Percentiles rank a stretch among this genome's conserved stretches.
These are phyloP conservation scores for Glycine tomentella DNA, from an alignment of 306 rosid species.

Conservation along the genomic window DNA sequence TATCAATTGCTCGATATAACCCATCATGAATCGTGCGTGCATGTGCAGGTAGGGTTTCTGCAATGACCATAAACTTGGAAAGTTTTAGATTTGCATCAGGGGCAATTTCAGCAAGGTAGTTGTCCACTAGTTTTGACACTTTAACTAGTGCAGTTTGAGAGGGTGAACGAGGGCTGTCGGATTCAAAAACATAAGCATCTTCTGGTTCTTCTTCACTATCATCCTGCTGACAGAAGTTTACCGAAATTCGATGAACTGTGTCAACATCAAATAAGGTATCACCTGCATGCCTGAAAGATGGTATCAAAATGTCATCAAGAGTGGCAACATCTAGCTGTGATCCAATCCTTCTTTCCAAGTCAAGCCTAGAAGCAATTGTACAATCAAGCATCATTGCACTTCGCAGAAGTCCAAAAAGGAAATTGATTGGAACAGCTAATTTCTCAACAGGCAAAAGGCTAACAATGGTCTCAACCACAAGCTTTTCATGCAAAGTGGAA, in stretches of 20 bases:
- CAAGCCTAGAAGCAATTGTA: slow-evolving; percentile 74
- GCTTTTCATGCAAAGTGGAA: slow-evolving; percentile 73
- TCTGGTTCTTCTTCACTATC: slow-evolving; percentile 95
- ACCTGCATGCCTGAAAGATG: slow-evolving; percentile 84
- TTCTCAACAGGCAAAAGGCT: slow-evolving; percentile 93
- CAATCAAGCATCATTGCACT: slow-evolving; percentile 95
- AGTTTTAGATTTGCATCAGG: slow-evolving; percentile 98
- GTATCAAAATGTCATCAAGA: slow-evolving; percentile 94
- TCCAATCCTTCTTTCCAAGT: slow-evolving; percentile 95
- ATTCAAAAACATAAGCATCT: slow-evolving; percentile 85
- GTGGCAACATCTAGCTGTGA: slow-evolving; percentile 91
- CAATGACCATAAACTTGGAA: slow-evolving; percentile 80
- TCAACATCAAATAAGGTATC: slow-evolving; percentile 97
- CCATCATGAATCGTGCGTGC: slow-evolving; percentile 93
- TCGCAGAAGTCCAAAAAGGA: slow-evolving; percentile 88
- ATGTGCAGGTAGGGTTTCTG: slow-evolving; percentile 89
- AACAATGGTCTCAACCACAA: slow-evolving; percentile 86
- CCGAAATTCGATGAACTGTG: slow-evolving; percentile 92
- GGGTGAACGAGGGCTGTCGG: slow-evolving; percentile 88
- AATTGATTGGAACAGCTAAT: slow-evolving; percentile 82
- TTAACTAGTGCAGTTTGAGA: slow-evolving; percentile 83
- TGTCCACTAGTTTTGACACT: slow-evolving; percentile 88
- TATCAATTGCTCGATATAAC: slow-evolving; percentile 88
- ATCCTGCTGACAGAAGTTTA: slow-evolving; percentile 91
- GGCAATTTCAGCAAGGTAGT: slow-evolving; percentile 95